Base-by-base conservation (phyloP, 305 asterid species). In the Fraxinus xanthoxyloides region DNA sequence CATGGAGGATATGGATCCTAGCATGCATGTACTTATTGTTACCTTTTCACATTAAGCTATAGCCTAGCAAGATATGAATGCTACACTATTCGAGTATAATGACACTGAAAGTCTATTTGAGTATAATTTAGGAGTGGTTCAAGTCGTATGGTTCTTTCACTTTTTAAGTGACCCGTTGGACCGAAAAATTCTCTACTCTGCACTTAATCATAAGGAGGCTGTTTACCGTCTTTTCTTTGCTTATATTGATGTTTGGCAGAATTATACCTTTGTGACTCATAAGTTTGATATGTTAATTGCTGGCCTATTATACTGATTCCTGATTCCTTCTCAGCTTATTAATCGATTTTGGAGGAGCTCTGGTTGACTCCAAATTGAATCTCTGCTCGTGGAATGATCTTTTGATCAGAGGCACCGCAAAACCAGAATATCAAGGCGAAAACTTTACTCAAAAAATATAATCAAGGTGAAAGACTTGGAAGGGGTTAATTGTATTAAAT, bases 331-430 rank as follows among this genome's bases (percentile, higher is more conserved):
- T 69, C 86, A 88, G 91, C 84, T 88, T 70, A 75, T 86, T 59
- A 88, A 88, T 85, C 88, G 84, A 87, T 83, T 88, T 24, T 61
- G 72, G 83, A 80, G 85, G 76, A 82, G 85, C 84, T 83, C 87
- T 10, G 28, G 80, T 32, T 88, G 84, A 87, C 17, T 10, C 19
- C 81, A 30, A 30, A 30, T 19, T 69, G 75, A 61, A 61, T 8
- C 17, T 2, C 72, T 61, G 17, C 72, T 61, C 38, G 10, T 69
- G 75, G 36, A 69, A 13, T 30, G 9, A 69, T 28, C 75, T 69
- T 69, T 69, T 69, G 72, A 28, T 56, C 63, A 21, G 48, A 5
- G 74, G 78, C 72, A 63, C 7, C 8, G 26, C 32, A 69, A 13
- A 69, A 30, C 75, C 75, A 69, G 75, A 10, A 15, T 69, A 12